Evolutionary conservation across 257 asterid genomes (phyloP).

Genomic region (Salvia rosmarinus): DNA sequence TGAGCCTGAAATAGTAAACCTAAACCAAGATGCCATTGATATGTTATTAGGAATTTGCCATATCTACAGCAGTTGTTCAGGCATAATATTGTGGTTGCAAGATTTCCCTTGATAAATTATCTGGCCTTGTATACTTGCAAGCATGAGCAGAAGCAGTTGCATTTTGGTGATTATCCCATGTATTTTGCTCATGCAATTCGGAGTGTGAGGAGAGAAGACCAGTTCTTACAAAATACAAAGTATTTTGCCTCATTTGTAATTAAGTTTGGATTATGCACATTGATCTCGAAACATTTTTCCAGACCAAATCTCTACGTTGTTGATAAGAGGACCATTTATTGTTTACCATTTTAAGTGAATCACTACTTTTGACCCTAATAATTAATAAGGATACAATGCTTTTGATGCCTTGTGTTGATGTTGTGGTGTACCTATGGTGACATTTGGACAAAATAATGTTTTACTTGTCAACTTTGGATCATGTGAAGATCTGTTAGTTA

Average conservation of each 20-base stretch:
- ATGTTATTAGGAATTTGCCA: neutral
- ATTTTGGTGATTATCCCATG: neutral
- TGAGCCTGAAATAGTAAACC: neutral
- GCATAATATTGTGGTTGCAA: neutral
- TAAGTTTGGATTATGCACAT: neutral
- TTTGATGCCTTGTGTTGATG: constrained; percentile 7
- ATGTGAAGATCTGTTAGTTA: neutral
- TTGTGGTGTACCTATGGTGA: neutral
- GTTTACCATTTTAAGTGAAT: neutral
- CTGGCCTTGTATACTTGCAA: neutral
- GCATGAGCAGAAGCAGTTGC: neutral
- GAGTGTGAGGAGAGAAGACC: neutral
- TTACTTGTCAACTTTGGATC: neutral
- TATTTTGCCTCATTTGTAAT: neutral
- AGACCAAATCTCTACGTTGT: neutral
- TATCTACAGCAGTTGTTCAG: constrained; percentile 11
- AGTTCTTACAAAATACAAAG: constrained; percentile 4
- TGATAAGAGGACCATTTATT: neutral
- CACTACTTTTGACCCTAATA: neutral
- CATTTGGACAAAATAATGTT: neutral
- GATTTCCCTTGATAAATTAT: neutral
- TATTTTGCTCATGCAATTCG: neutral
- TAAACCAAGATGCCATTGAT: no score
- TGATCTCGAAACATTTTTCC: neutral
- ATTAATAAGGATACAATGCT: neutral